phyloP scores from a whole-genome alignment of 495 filamentous ascomycete species.

The Neurospora sp. region DNA sequence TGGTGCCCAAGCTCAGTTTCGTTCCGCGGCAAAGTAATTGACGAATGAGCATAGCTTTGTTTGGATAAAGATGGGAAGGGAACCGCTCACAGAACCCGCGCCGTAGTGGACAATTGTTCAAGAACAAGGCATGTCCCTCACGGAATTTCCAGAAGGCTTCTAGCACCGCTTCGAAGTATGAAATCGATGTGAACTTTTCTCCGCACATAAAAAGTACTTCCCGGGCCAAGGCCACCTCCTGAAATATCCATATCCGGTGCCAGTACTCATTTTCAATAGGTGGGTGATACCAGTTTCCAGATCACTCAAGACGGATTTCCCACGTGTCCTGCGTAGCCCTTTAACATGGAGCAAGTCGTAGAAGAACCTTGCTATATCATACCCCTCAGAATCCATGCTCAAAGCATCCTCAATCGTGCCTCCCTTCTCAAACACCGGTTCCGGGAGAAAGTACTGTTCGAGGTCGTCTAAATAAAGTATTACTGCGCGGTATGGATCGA shows the following conservation, averaged over 20 bases:
- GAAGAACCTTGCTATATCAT: neutral
- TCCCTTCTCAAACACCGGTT: neutral
- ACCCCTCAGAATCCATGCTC: neutral
- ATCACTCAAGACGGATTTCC: neutral
- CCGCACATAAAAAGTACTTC: neutral
- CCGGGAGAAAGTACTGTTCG: neutral
- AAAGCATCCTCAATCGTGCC: neutral
- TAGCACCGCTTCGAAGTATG: neutral
- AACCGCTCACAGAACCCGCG: neutral
- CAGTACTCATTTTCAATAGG: neutral
- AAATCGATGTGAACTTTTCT: neutral
- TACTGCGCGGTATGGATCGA: neutral
- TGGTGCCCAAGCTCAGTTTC: neutral
- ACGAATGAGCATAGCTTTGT: neutral
- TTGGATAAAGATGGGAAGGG: neutral
- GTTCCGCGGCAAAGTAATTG: neutral
- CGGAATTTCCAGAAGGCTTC: neutral
- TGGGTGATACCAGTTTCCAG: neutral
- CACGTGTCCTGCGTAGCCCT: neutral
- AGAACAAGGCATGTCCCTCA: neutral
- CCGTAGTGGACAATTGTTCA: neutral
- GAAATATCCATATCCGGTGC: neutral
- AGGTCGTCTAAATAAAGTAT: fast-evolving
- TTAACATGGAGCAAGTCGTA: neutral
- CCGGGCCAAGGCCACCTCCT: neutral